Percentiles rank a stretch among this genome's conserved stretches.
These are phyloP conservation scores for Acer yangbiense DNA, from an alignment of 345 rosid species.

Conservation along the genomic window DNA sequence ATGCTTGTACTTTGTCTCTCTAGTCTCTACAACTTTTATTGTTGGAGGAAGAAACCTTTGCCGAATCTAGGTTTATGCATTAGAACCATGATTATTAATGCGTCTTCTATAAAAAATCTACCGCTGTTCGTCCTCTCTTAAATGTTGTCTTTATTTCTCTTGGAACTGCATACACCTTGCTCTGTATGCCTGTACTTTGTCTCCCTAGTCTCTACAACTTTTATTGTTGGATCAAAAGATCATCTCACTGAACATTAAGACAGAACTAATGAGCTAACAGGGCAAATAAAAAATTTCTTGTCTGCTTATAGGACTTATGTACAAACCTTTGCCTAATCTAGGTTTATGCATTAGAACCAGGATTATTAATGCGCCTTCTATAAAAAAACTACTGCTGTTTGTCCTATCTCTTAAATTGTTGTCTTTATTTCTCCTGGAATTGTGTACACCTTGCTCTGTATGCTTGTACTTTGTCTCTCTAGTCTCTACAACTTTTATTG, in stretches of 20 bases:
- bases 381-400: too few species aligned
- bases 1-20: background rate
- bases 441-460: background rate
- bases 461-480: background rate
- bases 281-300: background rate
- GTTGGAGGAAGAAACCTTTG: background rate
- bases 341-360: too few species aligned
- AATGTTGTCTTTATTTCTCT: background rate
- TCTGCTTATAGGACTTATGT: background rate
- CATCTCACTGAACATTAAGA: background rate
- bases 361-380: too few species aligned
- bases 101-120: too few species aligned
- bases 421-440: background rate
- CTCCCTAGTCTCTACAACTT: background rate
- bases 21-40: background rate
- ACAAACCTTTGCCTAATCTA: too few species aligned
- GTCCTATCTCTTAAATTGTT: background rate
- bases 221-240: background rate
- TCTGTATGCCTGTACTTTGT: background rate
- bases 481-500: background rate
- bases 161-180: background rate
- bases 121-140: too few species aligned
- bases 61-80: too few species aligned
- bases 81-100: too few species aligned
- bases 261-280: background rate